Percentiles rank a stretch among this genome's conserved stretches.
Conservation (phyloP, 257 asterid species). For the Nicotiana obtusifolia region DNA sequence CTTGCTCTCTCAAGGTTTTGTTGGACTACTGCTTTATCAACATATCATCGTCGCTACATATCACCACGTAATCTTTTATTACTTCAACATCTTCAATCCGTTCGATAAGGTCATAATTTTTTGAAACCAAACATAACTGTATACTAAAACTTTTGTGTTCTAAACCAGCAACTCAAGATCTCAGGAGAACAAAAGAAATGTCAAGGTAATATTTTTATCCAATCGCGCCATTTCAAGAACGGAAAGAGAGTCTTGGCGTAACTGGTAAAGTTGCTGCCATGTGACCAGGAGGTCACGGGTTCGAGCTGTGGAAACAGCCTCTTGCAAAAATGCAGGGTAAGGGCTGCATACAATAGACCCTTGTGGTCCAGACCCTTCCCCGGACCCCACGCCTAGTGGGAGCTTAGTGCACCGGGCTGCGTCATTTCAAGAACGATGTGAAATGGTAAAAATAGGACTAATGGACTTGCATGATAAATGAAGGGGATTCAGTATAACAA, state of each 20-base stretch:
- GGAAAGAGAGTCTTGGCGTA: too few relatives aligned
- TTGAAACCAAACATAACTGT: background rate
- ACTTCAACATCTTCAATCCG: background rate
- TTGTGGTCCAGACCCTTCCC: too few relatives aligned
- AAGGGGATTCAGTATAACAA: constrained; percentile 6
- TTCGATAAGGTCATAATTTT: background rate
- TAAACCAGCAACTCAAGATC: constrained; percentile 29
- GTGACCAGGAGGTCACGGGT: too few relatives aligned
- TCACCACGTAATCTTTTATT: constrained; percentile 30
- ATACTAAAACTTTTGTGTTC: background rate
- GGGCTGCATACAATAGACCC: too few relatives aligned
- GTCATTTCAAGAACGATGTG: background rate
- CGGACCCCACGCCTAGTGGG: too few relatives aligned
- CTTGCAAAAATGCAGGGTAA: background rate
- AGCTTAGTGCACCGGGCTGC: too few relatives aligned
- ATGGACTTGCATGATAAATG: background rate
- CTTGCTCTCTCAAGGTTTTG: constrained; percentile 32
- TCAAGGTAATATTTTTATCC: constrained; percentile 26
- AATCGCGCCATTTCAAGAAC: background rate
- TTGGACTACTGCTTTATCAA: constrained; percentile 34
- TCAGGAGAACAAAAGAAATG: constrained; percentile 3
- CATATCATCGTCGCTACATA: constrained; percentile 42
- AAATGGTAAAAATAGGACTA: background rate
- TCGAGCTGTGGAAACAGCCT: too few relatives aligned
- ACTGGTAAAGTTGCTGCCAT: too few relatives aligned